Conservation (phyloP, 208 protist species). For the Trypanosomatidae sp. region DNA sequence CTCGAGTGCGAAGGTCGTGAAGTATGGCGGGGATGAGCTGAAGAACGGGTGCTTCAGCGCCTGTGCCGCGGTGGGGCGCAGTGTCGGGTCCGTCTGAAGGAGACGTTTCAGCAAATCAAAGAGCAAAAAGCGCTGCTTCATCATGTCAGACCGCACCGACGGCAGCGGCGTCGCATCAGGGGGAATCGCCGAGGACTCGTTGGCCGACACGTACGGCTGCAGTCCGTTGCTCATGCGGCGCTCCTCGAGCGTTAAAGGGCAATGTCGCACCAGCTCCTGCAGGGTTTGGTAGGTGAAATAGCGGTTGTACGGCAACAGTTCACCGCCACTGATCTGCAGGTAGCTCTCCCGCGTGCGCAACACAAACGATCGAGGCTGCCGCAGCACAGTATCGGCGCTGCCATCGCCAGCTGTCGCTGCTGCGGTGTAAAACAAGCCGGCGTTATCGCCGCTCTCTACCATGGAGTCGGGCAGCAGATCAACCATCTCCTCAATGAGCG, state of each 20-base stretch:
- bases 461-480: constrained; percentile 79
- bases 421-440: constrained; percentile 47
- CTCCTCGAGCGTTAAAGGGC: constrained; percentile 63
- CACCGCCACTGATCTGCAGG: constrained; percentile 17
- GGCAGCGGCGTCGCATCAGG: constrained; percentile 12
- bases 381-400: not conserved
- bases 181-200: constrained; percentile 19
- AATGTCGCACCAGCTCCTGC: constrained; percentile 68
- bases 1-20: constrained; percentile 36
- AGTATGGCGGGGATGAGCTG: constrained; percentile 45
- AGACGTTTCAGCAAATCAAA: constrained; percentile 70
- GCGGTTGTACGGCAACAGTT: constrained; percentile 49
- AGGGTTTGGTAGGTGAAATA: constrained; percentile 73
- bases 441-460: constrained; percentile 43
- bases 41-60: constrained; percentile 77
- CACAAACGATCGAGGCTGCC: constrained; percentile 1
- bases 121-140: constrained; percentile 71
- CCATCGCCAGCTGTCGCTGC: not conserved
- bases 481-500: constrained; percentile 94
- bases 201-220: constrained; percentile 33
- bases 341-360: constrained; percentile 24
- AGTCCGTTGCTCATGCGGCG: constrained; percentile 52
- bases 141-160: constrained; percentile 53
- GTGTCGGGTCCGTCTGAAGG: constrained; percentile 52
- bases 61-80: constrained; percentile 55